Conservation (phyloP, 495 filamentous ascomycete species). For the Neurospora hispaniola region DNA sequence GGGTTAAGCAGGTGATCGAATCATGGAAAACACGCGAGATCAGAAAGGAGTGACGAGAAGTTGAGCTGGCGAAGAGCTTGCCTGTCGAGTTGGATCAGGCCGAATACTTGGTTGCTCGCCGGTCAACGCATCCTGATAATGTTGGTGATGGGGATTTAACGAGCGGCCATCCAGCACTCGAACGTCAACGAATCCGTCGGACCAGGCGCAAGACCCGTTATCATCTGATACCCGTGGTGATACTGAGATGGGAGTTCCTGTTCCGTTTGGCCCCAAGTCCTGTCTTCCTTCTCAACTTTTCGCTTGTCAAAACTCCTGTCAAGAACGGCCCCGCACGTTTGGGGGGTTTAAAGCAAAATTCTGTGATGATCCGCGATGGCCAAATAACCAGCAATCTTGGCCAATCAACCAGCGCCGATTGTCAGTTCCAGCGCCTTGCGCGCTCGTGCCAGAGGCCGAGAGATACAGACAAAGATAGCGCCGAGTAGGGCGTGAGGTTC, state of each 20-base stretch:
- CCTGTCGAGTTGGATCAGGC: not conserved
- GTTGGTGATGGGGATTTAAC: not conserved
- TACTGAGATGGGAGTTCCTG: not conserved
- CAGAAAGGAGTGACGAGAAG: not conserved
- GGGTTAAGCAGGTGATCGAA: not conserved
- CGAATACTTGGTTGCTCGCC: not conserved
- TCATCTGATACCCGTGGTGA: not conserved
- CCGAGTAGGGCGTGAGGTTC: not conserved
- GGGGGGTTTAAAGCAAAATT: not conserved
- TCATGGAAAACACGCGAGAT: not conserved
- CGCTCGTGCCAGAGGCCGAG: not conserved
- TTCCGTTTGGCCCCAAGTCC: not conserved
- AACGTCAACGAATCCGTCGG: not conserved
- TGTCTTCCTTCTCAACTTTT: not conserved
- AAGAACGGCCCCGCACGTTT: not conserved
- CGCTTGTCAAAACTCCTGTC: not conserved
- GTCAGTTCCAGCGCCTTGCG: not conserved
- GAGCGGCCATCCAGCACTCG: not conserved
- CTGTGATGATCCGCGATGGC: not conserved
- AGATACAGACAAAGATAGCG: not conserved
- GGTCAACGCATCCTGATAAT: not conserved
- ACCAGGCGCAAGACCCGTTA: not conserved
- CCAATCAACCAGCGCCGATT: not conserved
- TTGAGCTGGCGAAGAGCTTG: not conserved
- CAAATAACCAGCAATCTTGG: not conserved